phyloP scores from a whole-genome alignment of 352 stramenopile species.

The Globisporangium paddicum region DNA sequence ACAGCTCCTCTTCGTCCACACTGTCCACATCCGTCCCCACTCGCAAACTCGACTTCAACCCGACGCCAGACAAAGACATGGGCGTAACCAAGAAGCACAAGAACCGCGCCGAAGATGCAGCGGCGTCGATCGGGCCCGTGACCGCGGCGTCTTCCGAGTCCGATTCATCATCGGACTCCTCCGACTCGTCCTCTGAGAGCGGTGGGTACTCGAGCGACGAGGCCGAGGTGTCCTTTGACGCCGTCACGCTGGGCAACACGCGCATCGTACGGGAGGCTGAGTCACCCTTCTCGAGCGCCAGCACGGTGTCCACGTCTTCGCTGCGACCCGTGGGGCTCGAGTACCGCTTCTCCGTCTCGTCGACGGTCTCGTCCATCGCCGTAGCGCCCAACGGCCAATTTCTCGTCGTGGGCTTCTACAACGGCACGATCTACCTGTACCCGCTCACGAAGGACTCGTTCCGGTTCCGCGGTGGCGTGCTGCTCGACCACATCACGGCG shows the following conservation, averaged over 20 bases:
- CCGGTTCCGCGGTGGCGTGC: slow-evolving; percentile 59
- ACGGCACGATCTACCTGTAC: slow-evolving; percentile 65
- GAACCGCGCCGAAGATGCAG: slow-evolving; percentile 8
- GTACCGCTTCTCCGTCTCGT: slow-evolving; percentile 55
- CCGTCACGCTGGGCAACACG: slow-evolving; percentile 57
- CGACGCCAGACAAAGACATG: slow-evolving; percentile 29
- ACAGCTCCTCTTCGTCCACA: neutral
- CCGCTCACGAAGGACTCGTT: slow-evolving; percentile 58
- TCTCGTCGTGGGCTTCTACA: slow-evolving; percentile 78
- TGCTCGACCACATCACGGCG: slow-evolving; percentile 78
- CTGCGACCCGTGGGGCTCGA: slow-evolving; percentile 39
- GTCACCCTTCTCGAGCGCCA: slow-evolving; percentile 34
- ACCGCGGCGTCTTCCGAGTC: slow-evolving; percentile 16
- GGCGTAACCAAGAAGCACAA: slow-evolving; percentile 4
- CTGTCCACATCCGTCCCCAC: slow-evolving; percentile 20
- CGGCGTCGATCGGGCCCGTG: slow-evolving; percentile 5
- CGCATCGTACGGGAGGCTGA: slow-evolving; percentile 46
- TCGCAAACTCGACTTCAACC: slow-evolving; percentile 40
- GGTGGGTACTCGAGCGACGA: slow-evolving; percentile 44
- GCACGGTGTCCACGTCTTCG: slow-evolving; percentile 23
- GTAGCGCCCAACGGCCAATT: slow-evolving; percentile 64
- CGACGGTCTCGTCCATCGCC: slow-evolving; percentile 77
- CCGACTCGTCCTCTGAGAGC: slow-evolving; percentile 17
- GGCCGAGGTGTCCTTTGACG: slow-evolving; percentile 58
- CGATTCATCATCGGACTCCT: slow-evolving; percentile 21